Evolutionary conservation across 2,329 filamentous ascomycete species (phyloP), one percentile per base, ranked within the genome.

Genomic region (Didymella lethalis): DNA sequence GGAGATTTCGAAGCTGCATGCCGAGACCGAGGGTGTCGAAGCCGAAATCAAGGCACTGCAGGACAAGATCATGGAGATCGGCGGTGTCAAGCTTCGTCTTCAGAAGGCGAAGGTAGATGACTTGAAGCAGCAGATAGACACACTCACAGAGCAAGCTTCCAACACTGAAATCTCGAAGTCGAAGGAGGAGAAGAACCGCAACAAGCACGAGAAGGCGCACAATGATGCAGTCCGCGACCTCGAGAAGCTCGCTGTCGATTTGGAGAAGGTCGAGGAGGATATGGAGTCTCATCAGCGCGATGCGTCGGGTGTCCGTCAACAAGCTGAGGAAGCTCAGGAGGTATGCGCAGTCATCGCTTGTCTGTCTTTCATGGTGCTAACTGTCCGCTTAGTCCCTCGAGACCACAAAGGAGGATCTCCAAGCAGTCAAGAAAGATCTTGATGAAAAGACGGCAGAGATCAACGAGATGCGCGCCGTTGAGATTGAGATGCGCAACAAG

Each of bases 401-500:
- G 25, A 82, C 85, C 31, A 96, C 92, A 80, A 96, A 92, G 77
- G 86, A 90, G 66, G 91, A 95, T 74, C 85, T 99, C 3, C 85
- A 88, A 46, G 82, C 86, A 10, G 78, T 98, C 55, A 99, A 98
- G 80, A 82, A 86, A 4, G 91, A 97, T 69, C 84, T 98, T 11
- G 94, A 99, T 65, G 88, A 91, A 68, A 96, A 93, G 78, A 18
- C 83, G 65, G 0, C 83, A 82, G 18, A 84, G 73, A 82, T 74
- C 84, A 57, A 76, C 78, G 70, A 78, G 84, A 59, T 83, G 77
- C 1, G 83, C 82, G 3, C 83, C 82, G 7, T 90, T 3, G 95
- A 99, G 77, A 97, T 99, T 61, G 95, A 99, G 78, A 97, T 98
- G 93, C 90, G 91, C 63, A 98, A 98, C 79, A 96, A 96, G 80